Base-by-base conservation (phyloP, 495 filamentous ascomycete genomes). In the Usnea hakonensis region DNA sequence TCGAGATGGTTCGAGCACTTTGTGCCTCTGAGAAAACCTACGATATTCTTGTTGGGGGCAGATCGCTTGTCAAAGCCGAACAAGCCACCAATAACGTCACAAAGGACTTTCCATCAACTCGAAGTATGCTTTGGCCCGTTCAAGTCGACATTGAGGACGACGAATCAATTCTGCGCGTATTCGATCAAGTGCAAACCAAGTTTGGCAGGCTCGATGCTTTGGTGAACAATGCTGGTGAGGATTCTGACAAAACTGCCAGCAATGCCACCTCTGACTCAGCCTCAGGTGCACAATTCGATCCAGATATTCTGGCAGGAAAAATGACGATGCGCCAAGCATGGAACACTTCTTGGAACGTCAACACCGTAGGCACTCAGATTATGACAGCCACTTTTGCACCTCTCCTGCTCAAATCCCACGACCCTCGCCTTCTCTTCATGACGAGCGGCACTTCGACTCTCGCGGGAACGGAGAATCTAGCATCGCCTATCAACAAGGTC, bases 321-420 rank as follows among this genome's bases (percentile, higher is more conserved):
- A 0, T 74, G 67, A 58, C 67, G 40, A 55, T 70, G 54, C 74
- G 80, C 38, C 70, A 77, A 58, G 68, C 67, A 50, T 82, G 75
- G 71, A 81, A 79, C 64, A 75, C 78, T 46, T 74, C 80, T 17
- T 83, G 84, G 70, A 78, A 83, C 60, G 74, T 81, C 66, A 85
- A 86, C 68, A 77, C 80, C 2, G 75, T 79, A 35, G 75, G 78
- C 21, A 78, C 80, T 0, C 75, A 83, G 13, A 69, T 82, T 56
- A 53, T 82, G 16, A 82, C 81, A 0, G 66, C 68, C 5, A 75
- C 71, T 0, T 74, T 79, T 55, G 66, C 72, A 16, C 80, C 78
- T 0, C 73, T 83, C 4, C 71, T 83, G 4, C 69, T 83, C 17
- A 62, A 75, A 54, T 74, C 72, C 11, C 9, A 62, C 8, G 69